Base-by-base conservation (phyloP, 306 rosid species). In the Abrus pulchellus region DNA sequence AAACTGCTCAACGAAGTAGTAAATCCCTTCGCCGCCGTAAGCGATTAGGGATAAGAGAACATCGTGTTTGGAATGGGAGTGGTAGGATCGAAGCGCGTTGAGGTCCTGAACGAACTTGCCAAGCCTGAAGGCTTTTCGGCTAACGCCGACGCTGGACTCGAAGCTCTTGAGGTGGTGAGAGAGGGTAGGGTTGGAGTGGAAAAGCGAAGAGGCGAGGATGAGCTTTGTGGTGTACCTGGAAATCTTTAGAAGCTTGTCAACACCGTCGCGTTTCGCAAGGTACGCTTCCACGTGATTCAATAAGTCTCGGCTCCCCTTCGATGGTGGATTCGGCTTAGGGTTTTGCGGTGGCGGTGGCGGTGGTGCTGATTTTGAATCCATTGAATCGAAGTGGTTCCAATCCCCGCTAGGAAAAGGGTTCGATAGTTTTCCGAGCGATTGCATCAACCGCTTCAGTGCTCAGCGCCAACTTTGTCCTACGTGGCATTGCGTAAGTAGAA, bases 241-340 rank as follows among this genome's bases (percentile, higher is more conserved):
- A 44, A 93, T 91, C 68, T 94, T 94, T 83, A 94, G 94, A 27
- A 94, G 95, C 85, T 94, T 93, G 90, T 94, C 99, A 2, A 94
- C 97, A 82, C 97, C 99, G 77, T 94, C 99, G 34, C 97, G 85
- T 72, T 92, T 94, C 0, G 99, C 90, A 47, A 94, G 97, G 71
- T 93, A 93, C 7, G 87, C 76, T 88, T 93, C 99, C 13, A 91
- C 86, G 68, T 90, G 97, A 73, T 72, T 85, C 70, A 91, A 43
- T 50, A 94, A 83, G 45, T 94, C 97, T 85, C 88, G 80, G 3
- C 80, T 14, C 2, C 76, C 61, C 2, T 90, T 87, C 3, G 80
- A 68, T 3, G 48, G 57, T 82, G 27, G 61, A 3, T 60, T 71
- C 5, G 62, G 54, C 1, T 79, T 68, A 4, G 73, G 74, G 43